Evolutionary conservation across 768 basidiomycete genomes (phyloP), one percentile per base, ranked within the genome.

Genomic region (Boletus rufocinnamomeus): DNA sequence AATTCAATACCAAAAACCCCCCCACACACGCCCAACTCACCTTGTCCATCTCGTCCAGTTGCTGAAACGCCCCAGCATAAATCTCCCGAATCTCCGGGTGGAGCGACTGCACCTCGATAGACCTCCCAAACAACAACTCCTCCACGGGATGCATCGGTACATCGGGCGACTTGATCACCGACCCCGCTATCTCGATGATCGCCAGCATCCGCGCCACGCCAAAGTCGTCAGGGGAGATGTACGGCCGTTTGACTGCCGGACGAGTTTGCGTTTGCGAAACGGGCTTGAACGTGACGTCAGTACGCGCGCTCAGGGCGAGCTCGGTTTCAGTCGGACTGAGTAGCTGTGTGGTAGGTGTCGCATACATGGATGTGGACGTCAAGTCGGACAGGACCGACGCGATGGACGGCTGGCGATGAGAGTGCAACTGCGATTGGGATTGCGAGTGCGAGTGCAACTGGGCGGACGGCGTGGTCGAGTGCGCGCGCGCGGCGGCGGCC

Each of bases 151-250:
- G 80, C 60, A 84, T 63, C n/a, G 77, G 74, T 5, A 65, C 51
- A 40, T 74, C 72, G 43, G 73, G 66, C 50, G 68, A 70, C 56
- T 72, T 77, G 34, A 70, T 66, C 53, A 76, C 66, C 41, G 72
- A 69, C 27, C 84, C 85, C 35, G 80, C 79, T 38, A 82, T 80
- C 71, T 94, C 88, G 55, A 97, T 93, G 44, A 95, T 80, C 27
- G 91, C 88, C 82, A 97, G 82, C 91, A 97, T 94, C 52, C 86
- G 81, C 9, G 83, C 75, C 27, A 96, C 77, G 2, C 95, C 95
- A 74, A 95, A 95, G 71, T 95, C 93, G 67, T 95, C 86, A 60
- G 80, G 82, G n/a, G 83, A 83, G 49, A 88, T 72, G 44, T 83
- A 69, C 35, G 80, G 77, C 46, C 74, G 81, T 60, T 78, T 84